Evolutionary conservation across 495 filamentous ascomycete species (phyloP).

Genomic region (Lasiosphaeria hispida): DNA sequence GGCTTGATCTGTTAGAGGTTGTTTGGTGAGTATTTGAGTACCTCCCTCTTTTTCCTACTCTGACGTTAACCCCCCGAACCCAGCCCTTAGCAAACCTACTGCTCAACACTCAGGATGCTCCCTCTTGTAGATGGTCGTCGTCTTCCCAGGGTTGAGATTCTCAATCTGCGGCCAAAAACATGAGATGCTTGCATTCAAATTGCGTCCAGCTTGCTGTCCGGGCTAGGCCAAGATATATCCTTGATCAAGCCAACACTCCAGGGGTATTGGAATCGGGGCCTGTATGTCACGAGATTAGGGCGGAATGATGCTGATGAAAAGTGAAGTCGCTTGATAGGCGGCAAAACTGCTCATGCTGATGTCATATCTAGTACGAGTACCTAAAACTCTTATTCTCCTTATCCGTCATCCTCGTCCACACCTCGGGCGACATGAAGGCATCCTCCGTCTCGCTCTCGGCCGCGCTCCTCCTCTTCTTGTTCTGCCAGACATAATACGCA

Average conservation of each 20-base stretch:
- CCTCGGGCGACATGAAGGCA: constrained; percentile 31
- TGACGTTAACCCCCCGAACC: no score
- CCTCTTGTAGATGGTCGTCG: constrained; percentile 39
- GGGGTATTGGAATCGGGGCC: constrained; percentile 29
- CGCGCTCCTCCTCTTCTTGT: constrained; percentile 27
- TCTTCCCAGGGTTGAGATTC: constrained; percentile 44
- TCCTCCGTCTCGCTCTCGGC: constrained; percentile 28
- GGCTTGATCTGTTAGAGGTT: no score
- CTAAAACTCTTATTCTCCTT: constrained; percentile 40
- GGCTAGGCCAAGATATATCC: constrained; percentile 40
- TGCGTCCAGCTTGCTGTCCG: constrained; percentile 38
- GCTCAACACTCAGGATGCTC: constrained; percentile 37
- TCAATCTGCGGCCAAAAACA: constrained; percentile 32
- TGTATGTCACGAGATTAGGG: no score
- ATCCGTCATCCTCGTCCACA: constrained; percentile 36
- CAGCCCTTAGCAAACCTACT: no score
- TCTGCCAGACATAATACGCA: constrained; percentile 38
- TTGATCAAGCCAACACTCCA: constrained; percentile 38
- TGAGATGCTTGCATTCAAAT: constrained; percentile 38
- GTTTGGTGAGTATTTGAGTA: no score
- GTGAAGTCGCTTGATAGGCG: no score
- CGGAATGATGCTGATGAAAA: no score
- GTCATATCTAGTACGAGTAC: constrained; percentile 29
- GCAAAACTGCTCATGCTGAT: no score
- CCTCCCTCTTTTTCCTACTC: no score